Conservation (phyloP, 2,329 filamentous ascomycete genomes). For the Calonectria naviculata region DNA sequence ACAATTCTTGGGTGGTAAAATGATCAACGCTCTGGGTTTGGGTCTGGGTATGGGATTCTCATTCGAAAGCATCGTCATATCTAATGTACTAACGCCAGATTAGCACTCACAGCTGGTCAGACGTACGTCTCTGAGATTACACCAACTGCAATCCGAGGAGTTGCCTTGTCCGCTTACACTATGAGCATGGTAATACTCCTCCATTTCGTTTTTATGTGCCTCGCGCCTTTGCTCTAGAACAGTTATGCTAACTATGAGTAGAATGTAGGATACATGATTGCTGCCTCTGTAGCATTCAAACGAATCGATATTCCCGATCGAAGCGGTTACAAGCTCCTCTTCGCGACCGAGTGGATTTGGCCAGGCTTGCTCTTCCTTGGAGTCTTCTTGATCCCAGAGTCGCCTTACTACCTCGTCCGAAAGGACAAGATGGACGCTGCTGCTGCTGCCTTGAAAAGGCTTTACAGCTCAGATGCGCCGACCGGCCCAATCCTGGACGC, state of each 20-base stretch:
- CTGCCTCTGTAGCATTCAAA: background rate
- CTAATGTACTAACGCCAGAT: background rate
- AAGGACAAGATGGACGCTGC: background rate
- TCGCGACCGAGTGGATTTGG: constrained; percentile 1
- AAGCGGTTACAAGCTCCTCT: constrained; percentile 1
- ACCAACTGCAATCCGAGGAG: background rate
- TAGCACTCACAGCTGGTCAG: background rate
- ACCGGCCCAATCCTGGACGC: background rate
- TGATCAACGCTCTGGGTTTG: constrained; percentile 2
- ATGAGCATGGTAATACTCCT: background rate
- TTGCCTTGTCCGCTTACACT: background rate
- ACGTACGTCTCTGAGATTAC: constrained; percentile 8
- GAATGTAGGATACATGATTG: background rate
- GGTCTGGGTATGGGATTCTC: background rate
- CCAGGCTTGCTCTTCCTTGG: background rate
- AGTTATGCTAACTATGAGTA: background rate
- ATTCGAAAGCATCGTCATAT: too few species aligned
- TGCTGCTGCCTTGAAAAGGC: background rate
- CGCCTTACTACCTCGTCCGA: background rate
- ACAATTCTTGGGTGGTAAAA: constrained; percentile 6
- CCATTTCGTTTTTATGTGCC: too few species aligned
- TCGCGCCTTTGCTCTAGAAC: accelerated
- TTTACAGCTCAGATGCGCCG: background rate
- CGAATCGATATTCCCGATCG: background rate
- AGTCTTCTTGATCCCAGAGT: background rate